Base-by-base conservation (phyloP, 192 early-diverging fungal genomes). In the Chytriomyces confervae region DNA sequence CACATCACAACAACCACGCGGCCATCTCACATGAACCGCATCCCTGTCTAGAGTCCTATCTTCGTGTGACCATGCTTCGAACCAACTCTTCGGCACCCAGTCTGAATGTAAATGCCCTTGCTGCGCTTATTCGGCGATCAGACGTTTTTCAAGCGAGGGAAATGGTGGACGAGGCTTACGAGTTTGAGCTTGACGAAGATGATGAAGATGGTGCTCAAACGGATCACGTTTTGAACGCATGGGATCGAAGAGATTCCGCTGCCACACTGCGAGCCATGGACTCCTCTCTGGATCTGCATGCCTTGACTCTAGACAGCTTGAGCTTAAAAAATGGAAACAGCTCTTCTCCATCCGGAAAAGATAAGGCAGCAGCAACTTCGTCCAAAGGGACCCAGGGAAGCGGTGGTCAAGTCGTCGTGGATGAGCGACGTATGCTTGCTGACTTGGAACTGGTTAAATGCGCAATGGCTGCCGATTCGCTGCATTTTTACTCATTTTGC, bases 401-500 rank as follows among this genome's bases (percentile, higher is more conserved):
- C 36, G 4, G 36, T 36, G 36, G 36, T 36, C 36, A 36, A 36
- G 36, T 36, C 36, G 16, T 20, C 20, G 16, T 57, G 53, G 53
- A 57, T 57, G 53, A 57, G 16, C 53, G 16, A 20, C 13, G 20
- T n/a, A n/a, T n/a, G 16, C 16, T 57, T 57, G 53, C 53, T n/a
- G 53, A 57, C 53, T 20, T 57, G 53, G 53, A 57, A 57, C 53
- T 57, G 3, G 53, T 57, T 13, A 57, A 57, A 57, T 57, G 53
- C 5, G 53, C 53, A 13, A 57, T 57, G 53, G 53, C 53, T 20
- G 53, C 53, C 53, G 53, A 57, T 57, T 13, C 53, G 16, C 53
- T 57, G 53, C 53, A 57, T 57, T 57, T 20, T n/a, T 57, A 57
- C 53, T 57, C 53, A 20, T 57, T 57, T 57, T 57, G 53, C 53